Evolutionary conservation across 2,329 filamentous ascomycete species (phyloP).

Genomic region (Colletotrichum karsti): DNA sequence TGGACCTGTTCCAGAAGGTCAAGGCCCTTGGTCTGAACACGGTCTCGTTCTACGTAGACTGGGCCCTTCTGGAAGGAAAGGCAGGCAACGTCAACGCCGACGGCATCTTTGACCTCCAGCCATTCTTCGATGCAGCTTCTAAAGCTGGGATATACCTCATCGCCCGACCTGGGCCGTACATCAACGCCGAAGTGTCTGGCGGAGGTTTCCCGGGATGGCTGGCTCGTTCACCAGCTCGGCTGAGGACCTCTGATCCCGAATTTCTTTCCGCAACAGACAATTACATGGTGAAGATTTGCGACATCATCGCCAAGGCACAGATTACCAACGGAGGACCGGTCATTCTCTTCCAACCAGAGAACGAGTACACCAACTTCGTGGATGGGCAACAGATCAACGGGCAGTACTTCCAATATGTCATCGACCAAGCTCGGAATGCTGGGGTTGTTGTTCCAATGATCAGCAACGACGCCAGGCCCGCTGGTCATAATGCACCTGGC

Average conservation of each 20-base stretch:
- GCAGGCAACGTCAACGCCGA: slow-evolving; percentile 74
- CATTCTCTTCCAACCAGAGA: slow-evolving; percentile 83
- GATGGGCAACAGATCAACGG: slow-evolving; percentile 58
- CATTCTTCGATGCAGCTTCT: slow-evolving; percentile 79
- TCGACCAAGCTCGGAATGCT: slow-evolving; percentile 71
- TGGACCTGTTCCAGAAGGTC: slow-evolving; percentile 84
- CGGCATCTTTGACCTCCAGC: slow-evolving; percentile 76
- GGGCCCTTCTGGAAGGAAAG: slow-evolving; percentile 80
- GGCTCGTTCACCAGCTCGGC: slow-evolving; percentile 69
- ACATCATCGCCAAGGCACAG: slow-evolving; percentile 75
- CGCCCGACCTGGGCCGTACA: slow-evolving; percentile 76
- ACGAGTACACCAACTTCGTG: slow-evolving; percentile 75
- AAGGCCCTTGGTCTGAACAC: slow-evolving; percentile 82
- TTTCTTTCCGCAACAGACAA: slow-evolving; percentile 74
- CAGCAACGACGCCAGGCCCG: slow-evolving; percentile 73
- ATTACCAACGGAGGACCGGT: slow-evolving; percentile 86
- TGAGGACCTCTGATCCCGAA: slow-evolving; percentile 69
- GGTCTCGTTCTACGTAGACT: slow-evolving; percentile 82
- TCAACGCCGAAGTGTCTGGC: slow-evolving; percentile 80
- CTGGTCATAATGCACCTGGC: slow-evolving; percentile 71
- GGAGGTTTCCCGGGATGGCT: slow-evolving; percentile 87
- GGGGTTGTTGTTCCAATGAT: slow-evolving; percentile 80
- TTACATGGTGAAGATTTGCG: slow-evolving; percentile 60
- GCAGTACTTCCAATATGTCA: slow-evolving; percentile 75
- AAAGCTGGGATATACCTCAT: slow-evolving; percentile 81